Evolutionary conservation across 1,139 yeast genomes (phyloP), one percentile per base, ranked within the genome.

Genomic region (Geotrichum reessii): DNA sequence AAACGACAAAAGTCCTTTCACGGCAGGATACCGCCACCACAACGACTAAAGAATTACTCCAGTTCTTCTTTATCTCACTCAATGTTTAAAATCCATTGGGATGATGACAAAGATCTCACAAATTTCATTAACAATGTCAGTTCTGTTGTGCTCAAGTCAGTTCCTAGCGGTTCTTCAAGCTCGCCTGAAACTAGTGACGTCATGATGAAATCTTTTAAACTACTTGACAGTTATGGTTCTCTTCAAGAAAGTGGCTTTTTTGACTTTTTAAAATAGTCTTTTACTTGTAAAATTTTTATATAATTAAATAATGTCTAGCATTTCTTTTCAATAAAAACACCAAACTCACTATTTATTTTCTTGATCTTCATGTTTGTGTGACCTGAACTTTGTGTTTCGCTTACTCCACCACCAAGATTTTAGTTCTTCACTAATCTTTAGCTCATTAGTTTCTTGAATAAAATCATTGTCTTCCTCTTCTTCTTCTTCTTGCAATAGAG

Each of bases 401-500:
- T 51, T 56, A 25, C 53, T 50, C 61, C 61, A 58, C 61, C 61
- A 58, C 57, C 58, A 58, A 9, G 55, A 47, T 31, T 52, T 55
- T n/a, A 46, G 46, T 11, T 58, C 61, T 53, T 58, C 61, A 27
- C 49, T 51, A 6, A 58, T 47, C n/a, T 56, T 58, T 11, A 58
- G 31, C 7, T 27, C 44, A 9, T 56, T 52, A 9, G 59, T 56
- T 33, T 49, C 54, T 44, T 53, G 52, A 27, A 61, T 47, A 19
- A 51, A 25, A 24, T 56, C 58, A 9, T 60, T 61, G 2, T 57
- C 64, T 21, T 56, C 60, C 12, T 61, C 61, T 17, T 60, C 61
- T 37, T 60, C 60, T 50, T 61, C 63, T 25, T 53, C 54, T 21
- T 54, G 57, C 8, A 58, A 14, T 5, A 54, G 50, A 14, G 57